Evolutionary conservation across 129 eudicot genomes (phyloP).

Genomic region (Chrysanthemum lavandulifolium): DNA sequence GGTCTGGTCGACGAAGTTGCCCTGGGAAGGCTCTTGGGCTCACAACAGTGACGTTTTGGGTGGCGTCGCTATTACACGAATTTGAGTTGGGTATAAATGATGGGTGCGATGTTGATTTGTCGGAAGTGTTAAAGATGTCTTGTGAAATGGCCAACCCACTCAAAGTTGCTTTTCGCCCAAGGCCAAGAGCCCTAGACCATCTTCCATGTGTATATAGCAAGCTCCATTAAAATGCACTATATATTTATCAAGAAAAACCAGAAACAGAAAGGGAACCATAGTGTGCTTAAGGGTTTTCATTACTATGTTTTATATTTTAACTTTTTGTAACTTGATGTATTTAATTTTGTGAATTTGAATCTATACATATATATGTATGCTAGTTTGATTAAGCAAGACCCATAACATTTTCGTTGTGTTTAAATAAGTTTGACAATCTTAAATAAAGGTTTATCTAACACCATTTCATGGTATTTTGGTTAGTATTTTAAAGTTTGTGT

Average conservation of each 20-base stretch:
- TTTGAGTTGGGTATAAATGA: conserved; percentile 40
- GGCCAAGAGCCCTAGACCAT: background rate
- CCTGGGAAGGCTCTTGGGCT: conserved; percentile 75
- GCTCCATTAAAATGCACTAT: too few species aligned
- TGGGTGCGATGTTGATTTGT: too few species aligned
- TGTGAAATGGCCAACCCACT: background rate
- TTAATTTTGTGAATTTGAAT: background rate
- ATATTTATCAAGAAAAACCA: background rate
- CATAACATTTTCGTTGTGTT: too few species aligned
- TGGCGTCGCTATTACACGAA: conserved; percentile 71
- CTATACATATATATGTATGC: background rate
- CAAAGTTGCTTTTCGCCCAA: background rate
- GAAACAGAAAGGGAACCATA: background rate
- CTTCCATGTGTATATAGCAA: background rate
- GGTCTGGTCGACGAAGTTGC: conserved; percentile 82
- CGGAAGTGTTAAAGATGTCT: background rate
- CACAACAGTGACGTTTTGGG: conserved; percentile 79
- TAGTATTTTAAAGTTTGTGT: background rate
- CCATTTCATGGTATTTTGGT: too few species aligned
- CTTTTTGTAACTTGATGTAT: background rate
- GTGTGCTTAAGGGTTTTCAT: background rate
- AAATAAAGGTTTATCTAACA: too few species aligned
- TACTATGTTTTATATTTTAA: background rate
- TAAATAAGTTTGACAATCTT: too few species aligned
- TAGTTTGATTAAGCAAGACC: background rate